Base-by-base conservation (phyloP, 306 rosid species). In the Citrullus colocynthis region DNA sequence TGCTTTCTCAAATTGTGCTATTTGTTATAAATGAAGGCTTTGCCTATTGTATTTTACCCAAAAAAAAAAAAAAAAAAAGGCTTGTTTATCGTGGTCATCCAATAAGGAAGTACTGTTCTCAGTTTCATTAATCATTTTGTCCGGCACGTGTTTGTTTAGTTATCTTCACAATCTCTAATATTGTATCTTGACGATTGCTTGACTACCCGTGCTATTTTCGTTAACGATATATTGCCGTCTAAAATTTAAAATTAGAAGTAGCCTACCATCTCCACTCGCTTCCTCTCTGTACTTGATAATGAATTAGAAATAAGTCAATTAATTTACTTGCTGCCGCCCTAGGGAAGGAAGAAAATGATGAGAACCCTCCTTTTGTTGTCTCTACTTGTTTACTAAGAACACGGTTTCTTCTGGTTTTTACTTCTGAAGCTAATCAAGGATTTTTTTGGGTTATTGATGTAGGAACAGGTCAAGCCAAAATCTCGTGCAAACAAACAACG, bases 391-490 rank as follows among this genome's bases (percentile, higher is more conserved):
- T 64, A 13, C 42, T 28, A 32, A 24, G 39, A 32, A 62, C 69
- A 32, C 17, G 24, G 71, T 64, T 64, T 6, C 49, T 49, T 14
- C 76, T 49, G 59, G 32, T 72, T 48, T 71, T 24, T 48, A 72
- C 42, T 45, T 78, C 37, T 70, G 80, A 74, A 59, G 74, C 75
- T 41, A 67, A 42, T 30, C 69, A 80, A 56, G 78, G 78, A 6
- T 52, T 76, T 17, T 62, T 16, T 65, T 9, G 14, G 65, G 77
- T 78, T 51, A 17, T 62, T 89, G 77, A 61, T 63, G 84, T 59
- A 56, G 56, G 76, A 78, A 82, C 83, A 80, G 75, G 85, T 48
- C 84, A 79, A 84, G 82, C 86, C 59, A 79, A 74, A 82, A 77
- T 61, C 77, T 60, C 80, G 10, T 59, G 79, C 77, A 37, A 78